Evolutionary conservation across 176 grass and related monocot genomes (phyloP), one percentile per base, ranked within the genome.

Genomic region (Eragrostis nindensis): DNA sequence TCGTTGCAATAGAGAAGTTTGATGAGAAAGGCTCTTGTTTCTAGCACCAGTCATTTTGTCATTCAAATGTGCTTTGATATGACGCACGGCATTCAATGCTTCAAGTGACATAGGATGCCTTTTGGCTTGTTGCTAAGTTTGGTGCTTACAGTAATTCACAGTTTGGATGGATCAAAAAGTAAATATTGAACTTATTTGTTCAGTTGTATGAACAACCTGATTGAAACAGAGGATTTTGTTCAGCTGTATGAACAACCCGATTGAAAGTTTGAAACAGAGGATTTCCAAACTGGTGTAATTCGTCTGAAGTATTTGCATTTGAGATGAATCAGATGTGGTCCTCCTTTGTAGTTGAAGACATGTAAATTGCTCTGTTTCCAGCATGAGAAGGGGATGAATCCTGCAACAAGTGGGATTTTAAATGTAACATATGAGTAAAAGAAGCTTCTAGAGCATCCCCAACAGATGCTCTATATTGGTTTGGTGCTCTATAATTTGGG

Each of bases 1-100:
- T 80, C 74, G 79, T 36, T 63, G 26, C 17, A 79, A 82, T 45
- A 56, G 32, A 39, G 14, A 80, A 55, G 60, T 69, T 84, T 52
- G 30, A 74, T 61, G 41, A 66, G 9, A 36, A 82, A 77, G 66
- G 42, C 8, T 47, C 59, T 66, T 73, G 74, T 78, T 50, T 73
- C 38, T 62, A 42, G 68, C 46, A 61, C 56, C 50, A 30, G 29
- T 43, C 74, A 16, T 9, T 36, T 71, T 78, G 56, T 72, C 86
- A 83, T 83, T 75, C 19, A 40, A 78, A 18, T 73, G 66, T 72
- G 15, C 16, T 49, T 78, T 55, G 46, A 5, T 78, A 66, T 26
- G 48, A 53, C 16, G 36, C 75, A 45, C 43, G 52, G 55, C 67
- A 71, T 66, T 53, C 75, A 66, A 48, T 46, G 32, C 38, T 70